Evolutionary conservation across 345 rosid genomes (phyloP).

Genomic region (Gossypium anomalum): DNA sequence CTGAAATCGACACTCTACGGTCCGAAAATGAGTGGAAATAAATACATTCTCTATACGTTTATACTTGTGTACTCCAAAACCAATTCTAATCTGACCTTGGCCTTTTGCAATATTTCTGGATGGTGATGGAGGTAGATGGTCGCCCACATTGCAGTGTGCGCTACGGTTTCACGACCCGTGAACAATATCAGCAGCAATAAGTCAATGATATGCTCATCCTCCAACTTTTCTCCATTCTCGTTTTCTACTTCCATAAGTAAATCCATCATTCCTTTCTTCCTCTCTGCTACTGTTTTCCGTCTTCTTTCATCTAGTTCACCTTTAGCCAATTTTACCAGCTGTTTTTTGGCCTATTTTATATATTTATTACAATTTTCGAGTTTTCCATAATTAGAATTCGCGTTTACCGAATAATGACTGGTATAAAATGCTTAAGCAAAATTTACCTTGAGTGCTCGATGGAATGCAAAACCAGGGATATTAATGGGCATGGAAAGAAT

Average conservation of each 20-base stretch:
- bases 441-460: constrained; percentile 34
- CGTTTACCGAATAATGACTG: neutral
- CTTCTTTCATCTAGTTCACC: constrained; percentile 23
- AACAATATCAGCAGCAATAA: constrained; percentile 20
- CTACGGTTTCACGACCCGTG: constrained; percentile 34
- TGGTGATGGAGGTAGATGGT: constrained; percentile 16
- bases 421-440: neutral
- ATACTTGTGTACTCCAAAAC: neutral
- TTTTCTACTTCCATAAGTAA: constrained; percentile 26
- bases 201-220: constrained; percentile 31
- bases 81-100: constrained; percentile 23
- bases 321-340: constrained; percentile 19
- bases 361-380: neutral
- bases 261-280: constrained; percentile 27
- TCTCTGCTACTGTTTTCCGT: neutral
- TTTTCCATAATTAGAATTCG: neutral
- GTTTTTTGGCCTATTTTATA: constrained; percentile 23
- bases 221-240: constrained; percentile 25
- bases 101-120: constrained; percentile 22
- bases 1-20: neutral
- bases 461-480: constrained; percentile 41
- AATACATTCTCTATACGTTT: neutral
- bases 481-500: constrained; percentile 38
- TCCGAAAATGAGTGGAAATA: neutral
- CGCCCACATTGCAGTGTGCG: constrained; percentile 28